Base-by-base conservation (phyloP, 108 stramenopile genomes). In the Nitzschia sp. region DNA sequence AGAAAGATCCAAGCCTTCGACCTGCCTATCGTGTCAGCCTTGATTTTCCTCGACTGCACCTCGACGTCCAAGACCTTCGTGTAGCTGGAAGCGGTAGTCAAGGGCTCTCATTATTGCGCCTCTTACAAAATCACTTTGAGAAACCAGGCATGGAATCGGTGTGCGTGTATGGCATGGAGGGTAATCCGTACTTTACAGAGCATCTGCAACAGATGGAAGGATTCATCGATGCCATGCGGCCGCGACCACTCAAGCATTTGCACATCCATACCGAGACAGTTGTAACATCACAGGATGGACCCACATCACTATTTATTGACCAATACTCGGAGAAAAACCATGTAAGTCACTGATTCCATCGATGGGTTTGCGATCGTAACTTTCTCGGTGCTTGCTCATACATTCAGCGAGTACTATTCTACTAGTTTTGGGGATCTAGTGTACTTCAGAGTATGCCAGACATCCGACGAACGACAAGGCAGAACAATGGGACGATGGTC, bases 81-180 rank as follows among this genome's bases (percentile, higher is more conserved):
- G 44, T 65, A 5, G 15, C 25, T 33, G 30, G 31, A 25, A 50
- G 34, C 2, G 64, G 64, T 11, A 33, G 28, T 30, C 46, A 71
- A 52, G 38, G 46, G 2, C 46, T 63, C 0, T 41, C 46, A 13
- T 36, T 73, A 25, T 17, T 73, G 36, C 53, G 63, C 16, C 32
- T 47, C 8, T 46, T 64, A 16, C 66, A 56, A 56, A 52, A 73
- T 16, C 44, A 34, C 60, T 61, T 61, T 61, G 41, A 5, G 0
- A 31, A 34, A 41, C 60, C 36, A 44, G 60, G 60, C 16, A 44
- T 61, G 60, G 60, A 61, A 26, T 61, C 60, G 0, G 68, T 64
- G 15, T 78, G 77, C 46, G 62, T 57, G 33, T 78, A 78, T 31
- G 77, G 77, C 13, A 56, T 73, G 36, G 77, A 78, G 34, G 77